Evolutionary conservation across 2,329 filamentous ascomycete genomes (phyloP).

Genomic region (Cytospora paraplurivora): DNA sequence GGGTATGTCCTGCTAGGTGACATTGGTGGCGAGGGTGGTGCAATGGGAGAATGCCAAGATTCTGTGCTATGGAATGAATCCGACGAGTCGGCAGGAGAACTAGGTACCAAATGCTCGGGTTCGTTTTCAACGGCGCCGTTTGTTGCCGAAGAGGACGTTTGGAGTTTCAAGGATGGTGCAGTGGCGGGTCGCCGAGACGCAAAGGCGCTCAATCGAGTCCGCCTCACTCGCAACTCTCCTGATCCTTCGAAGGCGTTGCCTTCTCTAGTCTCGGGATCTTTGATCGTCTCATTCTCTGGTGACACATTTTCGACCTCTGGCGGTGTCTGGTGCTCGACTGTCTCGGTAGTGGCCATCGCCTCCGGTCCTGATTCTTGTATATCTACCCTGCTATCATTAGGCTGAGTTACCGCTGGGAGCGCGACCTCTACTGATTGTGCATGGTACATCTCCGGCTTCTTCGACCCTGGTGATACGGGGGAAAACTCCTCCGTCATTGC

Average conservation of each 20-base stretch:
- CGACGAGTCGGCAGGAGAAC: conserved; percentile 49
- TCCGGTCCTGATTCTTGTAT: background rate
- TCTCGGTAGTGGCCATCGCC: background rate
- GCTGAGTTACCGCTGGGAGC: background rate
- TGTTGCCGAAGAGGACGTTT: conserved; percentile 39
- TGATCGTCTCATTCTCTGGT: background rate
- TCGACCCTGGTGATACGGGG: conserved; percentile 1
- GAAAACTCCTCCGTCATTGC: conserved; percentile 16
- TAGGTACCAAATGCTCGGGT: conserved; percentile 28
- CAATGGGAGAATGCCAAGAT: conserved; percentile 52
- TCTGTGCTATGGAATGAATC: conserved; percentile 59
- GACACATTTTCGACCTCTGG: background rate
- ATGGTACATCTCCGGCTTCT: conserved; percentile 4
- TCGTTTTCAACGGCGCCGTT: conserved; percentile 40
- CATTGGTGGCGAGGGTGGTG: conserved; percentile 47
- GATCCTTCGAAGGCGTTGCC: conserved; percentile 23
- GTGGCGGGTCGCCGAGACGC: conserved; percentile 29
- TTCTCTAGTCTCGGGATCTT: conserved; percentile 2
- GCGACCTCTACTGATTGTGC: conserved; percentile 1
- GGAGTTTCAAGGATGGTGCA: conserved; percentile 28
- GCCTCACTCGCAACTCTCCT: conserved; percentile 26
- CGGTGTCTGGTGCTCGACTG: background rate
- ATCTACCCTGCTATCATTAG: background rate
- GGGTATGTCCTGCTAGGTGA: conserved; percentile 43
- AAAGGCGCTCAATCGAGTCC: conserved; percentile 26